These are phyloP conservation scores for carrot (Daucus carota) DNA, from an alignment of 129 eudicot species.

Conservation along the genomic window DH1_v3.0 NC_030381.2:28312501-28313000, in stretches of 20 bases:
- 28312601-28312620: background rate
- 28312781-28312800: background rate
- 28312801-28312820: background rate
- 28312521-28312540: too few species aligned
- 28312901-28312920: conserved; percentile 13
- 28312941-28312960: background rate
- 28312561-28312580: too few species aligned
- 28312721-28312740: background rate
- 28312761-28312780: background rate
- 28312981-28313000: background rate
- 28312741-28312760: background rate
- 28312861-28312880: conserved; percentile 12
- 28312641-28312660: background rate
- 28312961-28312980: conserved; percentile 4
- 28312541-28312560: too few species aligned
- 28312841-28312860: conserved; percentile 19
- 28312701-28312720: background rate
- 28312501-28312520: too few species aligned
- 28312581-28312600: background rate
- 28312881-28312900: conserved; percentile 12
- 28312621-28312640: background rate
- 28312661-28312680: background rate
- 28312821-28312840: conserved; percentile 7
- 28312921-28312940: conserved; percentile 1
- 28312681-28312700: too few species aligned